Conservation (phyloP, 495 filamentous ascomycete species). For the Cercophora newfieldiana region DNA sequence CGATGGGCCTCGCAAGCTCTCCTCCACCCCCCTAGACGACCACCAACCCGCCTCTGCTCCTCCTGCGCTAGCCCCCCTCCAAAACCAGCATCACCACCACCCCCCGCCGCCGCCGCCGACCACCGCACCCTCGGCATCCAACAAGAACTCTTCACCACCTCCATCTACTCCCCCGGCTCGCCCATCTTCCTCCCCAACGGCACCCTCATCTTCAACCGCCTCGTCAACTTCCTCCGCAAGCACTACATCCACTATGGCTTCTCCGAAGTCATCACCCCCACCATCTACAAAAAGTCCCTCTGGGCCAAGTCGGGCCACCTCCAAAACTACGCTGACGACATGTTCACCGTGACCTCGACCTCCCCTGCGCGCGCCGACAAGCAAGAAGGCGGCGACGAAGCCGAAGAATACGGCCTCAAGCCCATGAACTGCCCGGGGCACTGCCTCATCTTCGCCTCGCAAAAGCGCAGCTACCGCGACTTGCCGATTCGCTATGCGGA, state of each 20-base stretch:
- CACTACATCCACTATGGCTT: slow-evolving; percentile 89
- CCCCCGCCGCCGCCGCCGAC: too few relatives aligned
- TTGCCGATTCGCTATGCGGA: slow-evolving; percentile 90
- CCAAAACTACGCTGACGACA: slow-evolving; percentile 92
- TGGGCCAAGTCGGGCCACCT: slow-evolving; percentile 91
- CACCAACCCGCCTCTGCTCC: slow-evolving; percentile 27
- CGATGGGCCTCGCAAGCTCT: slow-evolving; percentile 23
- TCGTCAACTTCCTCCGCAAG: slow-evolving; percentile 78
- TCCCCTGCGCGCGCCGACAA: slow-evolving; percentile 42
- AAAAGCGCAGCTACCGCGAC: slow-evolving; percentile 74
- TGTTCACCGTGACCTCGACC: slow-evolving; percentile 80
- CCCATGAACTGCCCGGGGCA: slow-evolving; percentile 98
- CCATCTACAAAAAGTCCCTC: slow-evolving; percentile 87
- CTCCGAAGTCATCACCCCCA: slow-evolving; percentile 88
- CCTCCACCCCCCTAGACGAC: not conserved
- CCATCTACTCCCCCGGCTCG: slow-evolving; percentile 80
- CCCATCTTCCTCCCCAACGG: slow-evolving; percentile 87
- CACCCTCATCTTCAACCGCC: slow-evolving; percentile 82
- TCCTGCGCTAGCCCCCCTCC: slow-evolving; percentile 32
- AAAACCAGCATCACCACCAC: too few relatives aligned
- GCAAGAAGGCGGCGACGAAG: slow-evolving; percentile 47
- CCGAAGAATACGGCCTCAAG: slow-evolving; percentile 86
- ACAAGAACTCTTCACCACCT: slow-evolving; percentile 78
- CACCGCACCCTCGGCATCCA: slow-evolving; percentile 70
- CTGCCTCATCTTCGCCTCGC: slow-evolving; percentile 78